Percentiles rank a stretch among this genome's conserved stretches.
These are phyloP conservation scores for Botrytis hyacinthi DNA, from an alignment of 2,329 filamentous ascomycete species.

Conservation along the genomic window DNA sequence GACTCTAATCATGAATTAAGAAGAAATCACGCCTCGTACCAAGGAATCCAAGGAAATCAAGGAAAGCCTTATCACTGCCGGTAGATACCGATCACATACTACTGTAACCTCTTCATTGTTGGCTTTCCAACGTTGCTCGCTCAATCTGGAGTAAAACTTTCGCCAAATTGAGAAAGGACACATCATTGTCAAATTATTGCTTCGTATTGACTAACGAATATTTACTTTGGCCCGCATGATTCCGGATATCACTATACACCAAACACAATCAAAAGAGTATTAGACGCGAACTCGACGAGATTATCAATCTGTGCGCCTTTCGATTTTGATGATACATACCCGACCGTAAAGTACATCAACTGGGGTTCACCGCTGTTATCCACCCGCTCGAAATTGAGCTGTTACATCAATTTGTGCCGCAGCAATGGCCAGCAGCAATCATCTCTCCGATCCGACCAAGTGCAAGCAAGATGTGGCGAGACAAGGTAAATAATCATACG, in stretches of 20 bases:
- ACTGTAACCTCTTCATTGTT: background rate
- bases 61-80: conserved; percentile 8
- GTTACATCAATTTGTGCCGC: conserved; percentile 11
- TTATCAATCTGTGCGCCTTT: background rate
- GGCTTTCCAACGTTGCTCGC: conserved; percentile 1
- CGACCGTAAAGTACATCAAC: background rate
- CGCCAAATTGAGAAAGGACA: conserved; percentile 6
- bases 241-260: background rate
- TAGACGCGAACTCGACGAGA: conserved; percentile 18
- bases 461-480: background rate
- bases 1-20: background rate
- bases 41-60: background rate
- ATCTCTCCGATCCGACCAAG: background rate
- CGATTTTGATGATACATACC: background rate
- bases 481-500: background rate
- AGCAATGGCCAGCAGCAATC: conserved; percentile 11
- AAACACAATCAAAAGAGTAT: background rate
- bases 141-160: background rate
- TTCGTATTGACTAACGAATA: background rate
- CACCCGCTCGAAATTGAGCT: conserved; percentile 11
- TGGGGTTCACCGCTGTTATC: conserved; percentile 15
- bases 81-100: conserved; percentile 6
- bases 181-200: conserved; percentile 3
- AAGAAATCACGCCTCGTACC: background rate
- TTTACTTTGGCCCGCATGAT: conserved; percentile 1